Conservation (phyloP, 78 protist species). For the Dictyostelium capitatum region DNA sequence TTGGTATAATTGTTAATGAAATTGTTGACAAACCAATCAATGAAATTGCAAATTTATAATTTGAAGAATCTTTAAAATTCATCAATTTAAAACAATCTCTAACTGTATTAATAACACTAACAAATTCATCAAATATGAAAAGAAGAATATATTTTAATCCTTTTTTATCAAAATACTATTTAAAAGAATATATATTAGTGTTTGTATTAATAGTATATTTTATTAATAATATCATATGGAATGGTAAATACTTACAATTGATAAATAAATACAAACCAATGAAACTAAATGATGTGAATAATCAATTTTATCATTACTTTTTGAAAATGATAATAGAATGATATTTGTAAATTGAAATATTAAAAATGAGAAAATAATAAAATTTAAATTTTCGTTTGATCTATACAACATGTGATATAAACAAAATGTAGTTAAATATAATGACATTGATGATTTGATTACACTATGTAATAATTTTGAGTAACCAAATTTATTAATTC, state of each 20-base stretch:
- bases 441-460: too few species aligned
- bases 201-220: too few species aligned
- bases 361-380: background rate
- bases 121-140: background rate
- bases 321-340: background rate
- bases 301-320: background rate
- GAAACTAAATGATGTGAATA: background rate
- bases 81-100: background rate
- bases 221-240: too few species aligned
- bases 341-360: background rate
- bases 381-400: background rate
- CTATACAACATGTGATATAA: background rate
- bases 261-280: background rate
- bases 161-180: background rate
- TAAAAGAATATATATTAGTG: background rate
- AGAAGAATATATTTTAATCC: background rate
- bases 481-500: background rate
- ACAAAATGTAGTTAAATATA: background rate
- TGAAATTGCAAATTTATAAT: background rate
- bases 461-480: background rate
- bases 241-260: background rate
- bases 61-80: background rate
- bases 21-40: background rate
- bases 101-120: too few species aligned
- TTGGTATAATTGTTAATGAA: background rate